These are phyloP conservation scores for Rhodamnia argentea DNA, from an alignment of 345 rosid species.

Conservation along the genomic window DNA sequence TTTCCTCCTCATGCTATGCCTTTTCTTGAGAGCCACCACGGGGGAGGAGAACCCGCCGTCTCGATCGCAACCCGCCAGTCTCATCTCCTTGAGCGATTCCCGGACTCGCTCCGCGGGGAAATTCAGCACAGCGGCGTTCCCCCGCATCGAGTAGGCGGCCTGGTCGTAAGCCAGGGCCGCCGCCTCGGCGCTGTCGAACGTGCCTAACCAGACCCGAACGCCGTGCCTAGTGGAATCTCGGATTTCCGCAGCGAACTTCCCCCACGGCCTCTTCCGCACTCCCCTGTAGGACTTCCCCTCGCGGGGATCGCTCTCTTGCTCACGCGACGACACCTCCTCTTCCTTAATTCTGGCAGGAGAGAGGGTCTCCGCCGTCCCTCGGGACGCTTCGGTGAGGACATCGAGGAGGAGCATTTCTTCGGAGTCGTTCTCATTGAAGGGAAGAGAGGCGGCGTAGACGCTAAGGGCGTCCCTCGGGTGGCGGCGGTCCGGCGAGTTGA, in stretches of 20 bases:
- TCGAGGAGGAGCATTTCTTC: slow-evolving; percentile 86
- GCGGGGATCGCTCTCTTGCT: slow-evolving; percentile 8
- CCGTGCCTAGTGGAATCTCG: slow-evolving; percentile 65
- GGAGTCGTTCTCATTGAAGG: slow-evolving; percentile 89
- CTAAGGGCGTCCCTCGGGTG: slow-evolving; percentile 27
- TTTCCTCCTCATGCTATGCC: slow-evolving; percentile 65
- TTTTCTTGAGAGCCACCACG: slow-evolving; percentile 77
- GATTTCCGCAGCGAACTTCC: slow-evolving; percentile 85
- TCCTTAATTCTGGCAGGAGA: slow-evolving; percentile 14
- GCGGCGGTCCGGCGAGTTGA: slow-evolving; percentile 21
- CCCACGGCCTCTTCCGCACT: slow-evolving; percentile 82
- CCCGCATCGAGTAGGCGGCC: slow-evolving; percentile 76
- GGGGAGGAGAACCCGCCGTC: slow-evolving; percentile 82
- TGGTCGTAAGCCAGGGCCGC: slow-evolving; percentile 85
- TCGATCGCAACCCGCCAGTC: neutral
- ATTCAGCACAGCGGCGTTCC: slow-evolving; percentile 62
- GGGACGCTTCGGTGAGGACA: slow-evolving; percentile 34
- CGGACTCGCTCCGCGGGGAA: slow-evolving; percentile 60
- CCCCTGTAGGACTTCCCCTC: slow-evolving; percentile 59
- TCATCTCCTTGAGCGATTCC: slow-evolving; percentile 58
- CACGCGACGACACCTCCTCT: slow-evolving; percentile 39
- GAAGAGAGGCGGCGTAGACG: slow-evolving; percentile 29
- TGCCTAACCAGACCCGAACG: slow-evolving; percentile 81
- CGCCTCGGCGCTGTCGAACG: slow-evolving; percentile 77
- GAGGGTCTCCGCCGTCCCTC: slow-evolving; percentile 11